Conservation (phyloP, 805 yeast genomes). For the Millerago galiae region DNA sequence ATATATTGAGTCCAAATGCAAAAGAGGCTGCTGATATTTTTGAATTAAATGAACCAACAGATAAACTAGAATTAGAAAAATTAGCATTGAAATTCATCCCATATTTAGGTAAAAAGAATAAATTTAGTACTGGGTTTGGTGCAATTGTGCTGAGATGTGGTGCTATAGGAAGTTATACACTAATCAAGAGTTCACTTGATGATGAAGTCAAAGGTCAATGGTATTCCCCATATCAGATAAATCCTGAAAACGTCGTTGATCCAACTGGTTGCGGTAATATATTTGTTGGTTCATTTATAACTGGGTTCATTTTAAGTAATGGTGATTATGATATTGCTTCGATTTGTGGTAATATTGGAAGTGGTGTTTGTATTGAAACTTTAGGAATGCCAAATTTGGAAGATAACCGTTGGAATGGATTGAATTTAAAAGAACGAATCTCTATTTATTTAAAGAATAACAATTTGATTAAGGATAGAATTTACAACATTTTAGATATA, state of each 20-base stretch:
- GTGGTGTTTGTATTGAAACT: slow-evolving; percentile 78
- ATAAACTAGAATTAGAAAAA: slow-evolving; percentile 32
- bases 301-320: slow-evolving; percentile 47
- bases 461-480: slow-evolving; percentile 7
- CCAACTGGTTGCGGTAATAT: slow-evolving; percentile 97
- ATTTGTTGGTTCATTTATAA: slow-evolving; percentile 72
- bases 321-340: slow-evolving; percentile 48
- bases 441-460: slow-evolving; percentile 28
- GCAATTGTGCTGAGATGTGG: slow-evolving; percentile 75
- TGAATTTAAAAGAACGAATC: slow-evolving; percentile 38
- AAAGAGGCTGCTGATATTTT: slow-evolving; percentile 71
- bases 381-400: slow-evolving; percentile 58
- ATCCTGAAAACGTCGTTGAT: slow-evolving; percentile 52
- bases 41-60: slow-evolving; percentile 37
- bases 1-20: slow-evolving; percentile 75
- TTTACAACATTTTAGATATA: not conserved
- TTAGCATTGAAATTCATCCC: slow-evolving; percentile 37
- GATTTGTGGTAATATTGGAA: slow-evolving; percentile 66
- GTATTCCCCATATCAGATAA: slow-evolving; percentile 71
- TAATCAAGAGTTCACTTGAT: slow-evolving; percentile 19
- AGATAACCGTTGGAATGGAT: slow-evolving; percentile 53
- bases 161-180: slow-evolving; percentile 53
- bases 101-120: slow-evolving; percentile 31
- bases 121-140: slow-evolving; percentile 25
- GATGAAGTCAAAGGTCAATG: slow-evolving; percentile 27